Base-by-base conservation (phyloP, 164 flowering plant genomes). In the Vitis rotundifolia region DNA sequence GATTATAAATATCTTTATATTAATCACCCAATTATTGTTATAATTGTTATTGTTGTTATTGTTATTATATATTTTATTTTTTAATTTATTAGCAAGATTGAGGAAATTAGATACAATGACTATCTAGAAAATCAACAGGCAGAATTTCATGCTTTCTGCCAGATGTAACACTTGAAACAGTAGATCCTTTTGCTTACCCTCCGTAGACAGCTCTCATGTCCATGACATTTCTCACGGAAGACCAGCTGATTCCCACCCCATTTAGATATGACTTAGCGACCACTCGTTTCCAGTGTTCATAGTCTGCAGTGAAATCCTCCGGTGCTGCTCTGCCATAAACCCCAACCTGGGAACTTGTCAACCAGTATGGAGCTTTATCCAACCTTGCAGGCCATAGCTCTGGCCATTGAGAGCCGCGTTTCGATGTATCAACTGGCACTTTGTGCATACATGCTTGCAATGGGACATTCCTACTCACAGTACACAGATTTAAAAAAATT, bases 181-280 rank as follows among this genome's bases (percentile, higher is more conserved):
- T 19, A 67, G 53, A 18, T 52, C 4, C 47, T 58, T 72, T 72
- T 68, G 53, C 92, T 89, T 87, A 96, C 98, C 99, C 98, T 86
- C 99, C 99, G 78, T 96, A 96, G 60, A 92, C 78, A 65, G 99
- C 65, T 83, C 94, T 86, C 99, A 96, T 96, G 85, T 96, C 99
- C 98, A 96, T 93, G 70, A 90, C 96, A 82, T 93, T 96, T 65
- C 99, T 84, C 51, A 93, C 93, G 11, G 68, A 66, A 55, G 91
- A 80, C 99, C 98, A 96, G 79, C 77, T 80, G 55, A 96, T 87
- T 37, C 97, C 97, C 75, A 93, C 59, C 9, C 94, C 98, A 51
- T 73, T 81, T 8, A 91, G 74, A 73, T 96, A 96, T 1, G 95
- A 88, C 61, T 86, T 87, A 78, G 71, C 78, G 49, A 96, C 92